A percentile compares a stretch with the other conserved stretches of the same genome.
These are phyloP conservation scores for Crithidia brevicula DNA, from an alignment of 208 protist genomes.

Conservation along the genomic window DNA sequence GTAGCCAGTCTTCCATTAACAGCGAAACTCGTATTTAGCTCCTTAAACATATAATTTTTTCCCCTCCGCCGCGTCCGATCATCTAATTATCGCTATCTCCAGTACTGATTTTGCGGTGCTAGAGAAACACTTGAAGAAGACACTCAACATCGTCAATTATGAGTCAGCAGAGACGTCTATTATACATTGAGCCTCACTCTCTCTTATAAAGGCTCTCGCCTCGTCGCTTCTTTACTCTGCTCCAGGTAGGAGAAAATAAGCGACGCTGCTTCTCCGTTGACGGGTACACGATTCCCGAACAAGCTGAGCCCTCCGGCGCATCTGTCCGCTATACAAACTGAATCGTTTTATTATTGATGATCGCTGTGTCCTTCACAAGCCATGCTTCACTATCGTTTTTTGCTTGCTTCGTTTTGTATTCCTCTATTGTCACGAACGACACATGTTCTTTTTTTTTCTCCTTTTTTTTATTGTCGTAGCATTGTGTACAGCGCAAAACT, in stretches of 20 bases:
- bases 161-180: background rate
- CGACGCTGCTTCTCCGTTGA: too few species aligned
- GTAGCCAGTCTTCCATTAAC: conserved; percentile 60
- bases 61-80: too few species aligned
- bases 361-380: conserved; percentile 16
- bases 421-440: background rate
- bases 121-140: background rate
- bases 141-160: background rate
- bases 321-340: too few species aligned
- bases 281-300: too few species aligned
- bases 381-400: conserved; percentile 34
- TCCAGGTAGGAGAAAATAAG: too few species aligned
- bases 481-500: background rate
- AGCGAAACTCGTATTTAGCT: conserved; percentile 35
- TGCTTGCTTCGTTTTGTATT: conserved; percentile 8
- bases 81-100: conserved; percentile 10
- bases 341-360: conserved; percentile 2
- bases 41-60: too few species aligned
- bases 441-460: background rate
- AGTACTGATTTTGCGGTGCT: background rate
- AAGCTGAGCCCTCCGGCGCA: too few species aligned
- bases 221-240: too few species aligned
- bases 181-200: too few species aligned
- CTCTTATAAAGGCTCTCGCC: too few species aligned
- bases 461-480: background rate